Evolutionary conservation across 768 basidiomycete species (phyloP), one percentile per base, ranked within the genome.

Genomic region (Tylopilus plumbeoviolaceoides): DNA sequence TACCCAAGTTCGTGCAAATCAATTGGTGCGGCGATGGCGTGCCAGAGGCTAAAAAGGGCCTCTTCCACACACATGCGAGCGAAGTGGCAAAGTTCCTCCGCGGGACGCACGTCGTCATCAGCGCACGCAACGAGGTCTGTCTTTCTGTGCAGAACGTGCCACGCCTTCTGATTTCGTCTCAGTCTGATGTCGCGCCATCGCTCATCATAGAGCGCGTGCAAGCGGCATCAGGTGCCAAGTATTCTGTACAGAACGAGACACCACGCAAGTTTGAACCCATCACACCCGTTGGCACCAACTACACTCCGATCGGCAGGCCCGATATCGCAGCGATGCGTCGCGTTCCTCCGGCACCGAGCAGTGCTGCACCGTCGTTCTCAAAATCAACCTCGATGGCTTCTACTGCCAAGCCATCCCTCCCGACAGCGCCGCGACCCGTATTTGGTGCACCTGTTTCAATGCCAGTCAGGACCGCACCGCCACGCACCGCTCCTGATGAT

Each of bases 11-110:
- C 56, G 92, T 98, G 15, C 90, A 95, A 64, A 87, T 98, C 70
- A 91, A 93, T 63, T 97, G 95, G 95, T 93, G 92, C 60, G 95
- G 95, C 41, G 95, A 95, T 63, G 95, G 95, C 53, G 95, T 98
- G 1, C 95, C 95, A 12, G 91, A 85, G 67, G 77, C 78, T 18
- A 87, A 90, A 71, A 98, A 98, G 68, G 95, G 95, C 8, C 77
- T 97, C 21, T 95, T 95, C 74, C 87, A 91, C 63, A 86, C 84
- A 8, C 95, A 98, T 68, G 83, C 92, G 7, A 78, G 80, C 42
- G 79, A 91, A 2, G 88, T 98, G 9, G 79, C 85, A 39, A 81
- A 75, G 51, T 95, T 87, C 69, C 76, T 98, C 42, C 84, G 84
- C 7, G 91, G 90, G 38, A 81, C 86, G 0, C 93, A 95, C 65